Evolutionary conservation across 1,284 basidiomycete species (phyloP).

Genomic region (Ceratobasidium sp.): DNA sequence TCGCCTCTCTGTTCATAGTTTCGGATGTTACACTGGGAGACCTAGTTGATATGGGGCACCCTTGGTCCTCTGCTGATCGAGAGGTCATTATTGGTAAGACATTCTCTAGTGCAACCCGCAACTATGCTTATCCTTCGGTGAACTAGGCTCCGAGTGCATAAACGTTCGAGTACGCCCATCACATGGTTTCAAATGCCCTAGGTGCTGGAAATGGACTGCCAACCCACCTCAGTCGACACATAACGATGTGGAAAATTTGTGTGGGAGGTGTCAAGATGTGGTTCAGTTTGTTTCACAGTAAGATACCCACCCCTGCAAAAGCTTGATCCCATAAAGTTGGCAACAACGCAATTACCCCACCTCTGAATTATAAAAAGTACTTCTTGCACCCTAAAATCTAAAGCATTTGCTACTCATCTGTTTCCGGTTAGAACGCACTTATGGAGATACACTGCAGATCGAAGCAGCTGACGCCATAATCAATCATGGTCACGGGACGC

Average conservation of each 20-base stretch:
- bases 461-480: too few relatives aligned
- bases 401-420: too few relatives aligned
- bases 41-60: conserved; percentile 60
- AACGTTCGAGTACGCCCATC: conserved; percentile 63
- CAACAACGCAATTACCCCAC: too few relatives aligned
- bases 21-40: conserved; percentile 65
- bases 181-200: conserved; percentile 66
- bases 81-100: conserved; percentile 50
- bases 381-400: too few relatives aligned
- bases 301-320: too few relatives aligned
- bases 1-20: conserved; percentile 78
- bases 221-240: conserved; percentile 27
- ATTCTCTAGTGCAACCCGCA: neutral
- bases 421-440: too few relatives aligned
- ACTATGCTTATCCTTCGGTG: neutral
- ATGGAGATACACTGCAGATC: too few relatives aligned
- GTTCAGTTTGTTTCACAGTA: neutral
- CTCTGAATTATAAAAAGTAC: too few relatives aligned
- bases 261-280: conserved; percentile 20
- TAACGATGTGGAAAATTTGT: neutral
- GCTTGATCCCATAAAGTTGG: too few relatives aligned
- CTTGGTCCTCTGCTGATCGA: conserved; percentile 54
- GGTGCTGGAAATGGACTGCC: conserved; percentile 77
- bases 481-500: too few relatives aligned
- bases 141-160: conserved; percentile 51